A percentile compares a stretch with the other conserved stretches of the same genome.
phyloP scores from a whole-genome alignment of 768 basidiomycete species.

The Calvatia gigantea region DNA sequence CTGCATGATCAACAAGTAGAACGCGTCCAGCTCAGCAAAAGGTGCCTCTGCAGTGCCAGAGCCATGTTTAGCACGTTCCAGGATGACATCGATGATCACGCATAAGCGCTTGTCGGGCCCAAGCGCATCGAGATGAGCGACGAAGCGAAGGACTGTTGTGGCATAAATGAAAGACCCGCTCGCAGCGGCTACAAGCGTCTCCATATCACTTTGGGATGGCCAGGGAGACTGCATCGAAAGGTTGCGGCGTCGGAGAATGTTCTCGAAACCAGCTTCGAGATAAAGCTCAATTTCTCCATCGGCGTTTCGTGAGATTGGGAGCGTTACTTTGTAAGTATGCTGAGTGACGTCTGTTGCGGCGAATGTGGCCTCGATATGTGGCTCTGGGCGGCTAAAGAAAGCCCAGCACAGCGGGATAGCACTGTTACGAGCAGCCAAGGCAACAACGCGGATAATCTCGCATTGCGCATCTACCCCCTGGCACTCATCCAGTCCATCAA shows the following conservation, averaged over 20 bases:
- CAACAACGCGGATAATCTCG: conserved; percentile 6
- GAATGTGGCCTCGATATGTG: conserved; percentile 1
- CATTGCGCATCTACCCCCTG: not conserved
- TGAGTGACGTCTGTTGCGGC: not conserved
- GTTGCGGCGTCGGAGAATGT: not conserved
- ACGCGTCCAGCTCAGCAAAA: not conserved
- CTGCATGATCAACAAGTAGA: conserved; percentile 1
- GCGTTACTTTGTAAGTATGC: not conserved
- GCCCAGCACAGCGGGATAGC: conserved; percentile 1
- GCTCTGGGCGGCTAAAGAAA: conserved; percentile 2
- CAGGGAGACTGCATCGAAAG: not conserved
- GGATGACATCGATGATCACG: not conserved
- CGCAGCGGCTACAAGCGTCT: not conserved
- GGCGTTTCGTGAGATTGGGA: not conserved
- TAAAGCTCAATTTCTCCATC: not conserved
- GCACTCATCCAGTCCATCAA: conserved; percentile 3
- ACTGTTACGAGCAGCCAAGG: not conserved
- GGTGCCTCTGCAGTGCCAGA: not conserved
- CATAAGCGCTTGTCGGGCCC: not conserved
- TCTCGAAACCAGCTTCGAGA: not conserved
- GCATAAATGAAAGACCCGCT: not conserved
- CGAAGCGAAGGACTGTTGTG: not conserved
- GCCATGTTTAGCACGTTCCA: not conserved
- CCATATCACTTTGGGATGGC: not conserved
- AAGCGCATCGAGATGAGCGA: not conserved